These are phyloP conservation scores for Candida easanensis DNA, from an alignment of 805 yeast genomes.

Conservation along the genomic window DNA sequence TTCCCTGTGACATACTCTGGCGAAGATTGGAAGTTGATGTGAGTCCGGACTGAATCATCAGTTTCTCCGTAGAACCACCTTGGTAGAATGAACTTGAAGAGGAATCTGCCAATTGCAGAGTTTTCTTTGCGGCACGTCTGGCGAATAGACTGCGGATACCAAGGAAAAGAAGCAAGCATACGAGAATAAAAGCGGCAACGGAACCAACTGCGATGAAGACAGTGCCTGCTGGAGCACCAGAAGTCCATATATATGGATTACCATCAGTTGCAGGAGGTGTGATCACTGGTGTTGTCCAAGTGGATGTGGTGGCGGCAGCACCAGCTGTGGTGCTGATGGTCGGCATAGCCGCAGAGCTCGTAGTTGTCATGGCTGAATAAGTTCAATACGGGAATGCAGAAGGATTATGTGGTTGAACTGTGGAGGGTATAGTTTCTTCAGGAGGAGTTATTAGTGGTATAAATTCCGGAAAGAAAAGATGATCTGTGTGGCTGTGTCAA, in stretches of 20 bases:
- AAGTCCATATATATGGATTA: constrained; percentile 62
- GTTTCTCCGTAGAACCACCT: constrained; percentile 15
- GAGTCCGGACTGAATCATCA: neutral
- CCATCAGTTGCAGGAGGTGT: constrained; percentile 51
- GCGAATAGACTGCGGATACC: constrained; percentile 46
- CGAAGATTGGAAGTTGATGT: constrained; percentile 10
- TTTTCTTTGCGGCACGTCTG: constrained; percentile 47
- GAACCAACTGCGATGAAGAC: constrained; percentile 82
- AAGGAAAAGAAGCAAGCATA: constrained; percentile 53
- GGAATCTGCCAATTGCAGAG: constrained; percentile 29
- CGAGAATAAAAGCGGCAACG: constrained; percentile 55
- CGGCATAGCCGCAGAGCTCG: constrained; percentile 10
- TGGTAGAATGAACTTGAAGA: constrained; percentile 17
- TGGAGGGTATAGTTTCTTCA: too few species aligned
- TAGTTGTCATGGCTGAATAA: constrained; percentile 1
- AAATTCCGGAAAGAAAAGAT: too few species aligned
- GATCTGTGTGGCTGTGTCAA: too few species aligned
- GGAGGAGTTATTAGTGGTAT: too few species aligned
- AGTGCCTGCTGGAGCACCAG: constrained; percentile 64
- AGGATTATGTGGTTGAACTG: too few species aligned
- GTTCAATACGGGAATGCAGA: too few species aligned
- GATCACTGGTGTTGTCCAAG: constrained; percentile 32
- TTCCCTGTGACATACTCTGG: constrained; percentile 16
- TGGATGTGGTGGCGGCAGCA: constrained; percentile 14
- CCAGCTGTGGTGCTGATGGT: constrained; percentile 13